Evolutionary conservation across 1,284 basidiomycete species (phyloP), one percentile per base, ranked within the genome.

Genomic region (Amylostereum chailletii): DNA sequence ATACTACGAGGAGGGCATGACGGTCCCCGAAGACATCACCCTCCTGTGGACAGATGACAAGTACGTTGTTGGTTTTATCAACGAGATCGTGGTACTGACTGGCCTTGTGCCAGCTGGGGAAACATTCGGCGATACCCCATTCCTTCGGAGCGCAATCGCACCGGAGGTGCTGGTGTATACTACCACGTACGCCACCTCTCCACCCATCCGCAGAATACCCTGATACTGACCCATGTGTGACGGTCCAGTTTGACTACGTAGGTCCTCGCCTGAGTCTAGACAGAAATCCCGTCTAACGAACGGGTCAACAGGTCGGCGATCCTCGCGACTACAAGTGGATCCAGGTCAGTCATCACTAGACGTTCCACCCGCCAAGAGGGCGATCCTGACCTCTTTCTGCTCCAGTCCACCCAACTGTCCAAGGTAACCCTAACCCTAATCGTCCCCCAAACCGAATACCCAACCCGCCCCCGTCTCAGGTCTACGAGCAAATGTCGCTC

Each of bases 111-210:
- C 49, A 77, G 76, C 60, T 81, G 72, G 71, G 78, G 78, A 8
- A 81, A 81, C 55, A 67, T 81, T 50, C 74, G 75, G 19, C 75
- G 79, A 10, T 76, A 74, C 56, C 80, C 81, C 0, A 62, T 73
- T 7, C 57, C 64, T 6, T 64, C 65, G 33, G 77, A 81, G 56
- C 69, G 73, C 4, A 76, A 77, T 53, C 64, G 79, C 34, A 71
- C 72, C 0, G 83, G 81, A 34, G 82, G 81, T 39, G 78, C 80
- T 34, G 81, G 80, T 43, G 75, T 84, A 2, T 84, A 84, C 58
- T 84, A 83, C 59, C 81, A 83, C 59, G 77, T 79, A 50, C 55
- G 72, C 46, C 8, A 10, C 37, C 42, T 48, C 19, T 39, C 34
- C 31, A 46, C 34, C 4, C 29, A 29, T 37, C 10, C 34, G 48